Evolutionary conservation across 2,329 filamentous ascomycete genomes (phyloP).

Genomic region (Ophiocordyceps camponoti-leonardi): DNA sequence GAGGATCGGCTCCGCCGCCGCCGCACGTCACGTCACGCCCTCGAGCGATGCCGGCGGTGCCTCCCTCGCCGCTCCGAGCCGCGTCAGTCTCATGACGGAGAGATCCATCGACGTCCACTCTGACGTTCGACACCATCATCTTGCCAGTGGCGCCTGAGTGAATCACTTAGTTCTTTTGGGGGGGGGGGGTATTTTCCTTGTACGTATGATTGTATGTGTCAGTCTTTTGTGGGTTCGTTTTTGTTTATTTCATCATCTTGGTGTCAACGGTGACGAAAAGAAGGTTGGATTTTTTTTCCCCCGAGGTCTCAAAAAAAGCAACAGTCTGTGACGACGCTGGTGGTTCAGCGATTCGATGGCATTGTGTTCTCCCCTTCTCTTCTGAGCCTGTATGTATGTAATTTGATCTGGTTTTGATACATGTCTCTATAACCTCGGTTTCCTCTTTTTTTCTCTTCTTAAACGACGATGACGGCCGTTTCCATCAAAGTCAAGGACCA

Average conservation of each 20-base stretch:
- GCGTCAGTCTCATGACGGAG: conserved; percentile 19
- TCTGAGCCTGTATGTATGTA: neutral
- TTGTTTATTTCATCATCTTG: neutral
- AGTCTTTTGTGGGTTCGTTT: no score
- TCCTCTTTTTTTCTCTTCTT: neutral
- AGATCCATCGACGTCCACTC: neutral
- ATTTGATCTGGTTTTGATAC: neutral
- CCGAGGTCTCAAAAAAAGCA: no score
- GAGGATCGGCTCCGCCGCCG: conserved; percentile 18
- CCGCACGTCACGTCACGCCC: conserved; percentile 21
- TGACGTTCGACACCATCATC: neutral
- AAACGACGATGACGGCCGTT: neutral
- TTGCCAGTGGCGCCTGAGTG: neutral
- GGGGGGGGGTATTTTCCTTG: no score
- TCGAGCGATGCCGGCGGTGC: conserved; percentile 35
- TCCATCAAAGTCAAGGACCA: neutral
- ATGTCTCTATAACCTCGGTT: neutral
- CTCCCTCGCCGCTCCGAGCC: conserved; percentile 18
- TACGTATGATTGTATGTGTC: no score
- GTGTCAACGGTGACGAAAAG: no score
- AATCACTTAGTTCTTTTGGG: no score
- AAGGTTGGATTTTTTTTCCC: no score
- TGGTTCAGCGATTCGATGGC: no score
- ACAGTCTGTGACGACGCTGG: no score
- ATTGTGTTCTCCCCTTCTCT: neutral